Conservation (phyloP, 2,329 filamentous ascomycete species). For the Gliomastix tumulicola region DNA sequence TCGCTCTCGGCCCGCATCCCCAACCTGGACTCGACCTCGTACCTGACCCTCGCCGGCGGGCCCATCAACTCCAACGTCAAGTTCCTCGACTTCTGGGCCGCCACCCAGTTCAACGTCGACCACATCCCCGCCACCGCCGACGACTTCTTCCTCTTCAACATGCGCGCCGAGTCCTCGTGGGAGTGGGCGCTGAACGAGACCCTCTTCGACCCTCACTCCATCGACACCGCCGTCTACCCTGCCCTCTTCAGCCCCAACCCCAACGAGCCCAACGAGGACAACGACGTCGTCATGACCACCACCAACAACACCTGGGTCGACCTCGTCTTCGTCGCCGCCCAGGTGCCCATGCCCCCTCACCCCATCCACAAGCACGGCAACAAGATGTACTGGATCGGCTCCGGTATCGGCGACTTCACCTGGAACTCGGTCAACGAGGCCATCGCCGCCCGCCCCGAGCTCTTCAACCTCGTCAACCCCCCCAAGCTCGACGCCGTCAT, state of each 20-base stretch:
- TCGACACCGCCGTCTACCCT: conserved; percentile 27
- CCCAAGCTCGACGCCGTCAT: conserved; percentile 38
- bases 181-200: conserved; percentile 45
- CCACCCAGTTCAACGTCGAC: conserved; percentile 40
- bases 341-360: conserved; percentile 40
- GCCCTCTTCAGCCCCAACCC: conserved; percentile 37
- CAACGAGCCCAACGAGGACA: conserved; percentile 14
- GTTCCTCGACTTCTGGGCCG: conserved; percentile 32
- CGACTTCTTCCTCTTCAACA: conserved; percentile 33
- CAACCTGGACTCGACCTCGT: conserved; percentile 1
- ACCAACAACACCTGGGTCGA: conserved; percentile 45
- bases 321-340: conserved; percentile 38
- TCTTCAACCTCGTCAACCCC: conserved; percentile 51
- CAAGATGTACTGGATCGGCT: conserved; percentile 51
- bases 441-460: conserved; percentile 30
- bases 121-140: conserved; percentile 33
- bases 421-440: conserved; percentile 49
- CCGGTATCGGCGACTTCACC: conserved; percentile 40
- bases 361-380: conserved; percentile 59
- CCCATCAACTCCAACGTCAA: conserved; percentile 30
- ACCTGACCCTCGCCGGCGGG: conserved; percentile 37
- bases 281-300: conserved; percentile 42
- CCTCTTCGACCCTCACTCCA: conserved; percentile 26
- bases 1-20: conserved; percentile 10
- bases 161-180: conserved; percentile 36